Conservation (phyloP, 2,329 filamentous ascomycete genomes). For the Fusarium buxicola region DNA sequence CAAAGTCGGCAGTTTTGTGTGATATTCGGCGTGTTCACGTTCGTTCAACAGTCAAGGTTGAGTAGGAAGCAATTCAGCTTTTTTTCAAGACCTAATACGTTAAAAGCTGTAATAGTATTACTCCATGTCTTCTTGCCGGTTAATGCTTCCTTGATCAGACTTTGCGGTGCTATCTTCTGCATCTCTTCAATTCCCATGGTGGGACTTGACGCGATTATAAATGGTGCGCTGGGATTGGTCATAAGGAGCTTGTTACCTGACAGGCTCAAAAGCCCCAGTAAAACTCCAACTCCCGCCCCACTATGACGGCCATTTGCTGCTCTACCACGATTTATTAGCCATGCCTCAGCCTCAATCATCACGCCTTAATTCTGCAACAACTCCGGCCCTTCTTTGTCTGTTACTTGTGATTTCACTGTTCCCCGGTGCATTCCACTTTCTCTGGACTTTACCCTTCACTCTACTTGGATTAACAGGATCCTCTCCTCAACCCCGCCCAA, state of each 20-base stretch:
- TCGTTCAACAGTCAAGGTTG: background rate
- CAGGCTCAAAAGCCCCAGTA: conserved; percentile 15
- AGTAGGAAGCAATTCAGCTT: background rate
- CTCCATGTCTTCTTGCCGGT: no score
- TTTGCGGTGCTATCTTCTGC: no score
- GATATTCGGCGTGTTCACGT: background rate
- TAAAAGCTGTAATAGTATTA: no score
- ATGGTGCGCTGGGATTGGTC: conserved; percentile 35
- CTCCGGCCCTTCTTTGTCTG: conserved; percentile 57
- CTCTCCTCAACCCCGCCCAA: conserved; percentile 47
- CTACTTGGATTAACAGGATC: conserved; percentile 52
- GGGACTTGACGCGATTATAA: conserved; percentile 30
- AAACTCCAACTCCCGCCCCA: conserved; percentile 45
- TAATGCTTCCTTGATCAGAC: no score
- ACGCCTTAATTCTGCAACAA: conserved; percentile 54
- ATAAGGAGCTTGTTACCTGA: conserved; percentile 12
- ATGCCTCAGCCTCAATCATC: conserved; percentile 60
- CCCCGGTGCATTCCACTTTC: conserved; percentile 63
- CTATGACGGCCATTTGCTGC: conserved; percentile 33
- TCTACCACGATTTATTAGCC: conserved; percentile 40
- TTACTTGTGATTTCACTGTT: conserved; percentile 65
- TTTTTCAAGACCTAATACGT: background rate
- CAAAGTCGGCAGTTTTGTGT: conserved; percentile 9
- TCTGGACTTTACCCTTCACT: conserved; percentile 62
- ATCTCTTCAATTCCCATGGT: background rate